phyloP scores from a whole-genome alignment of 2,329 filamentous ascomycete genomes.

The Calonectria pteridis region DNA sequence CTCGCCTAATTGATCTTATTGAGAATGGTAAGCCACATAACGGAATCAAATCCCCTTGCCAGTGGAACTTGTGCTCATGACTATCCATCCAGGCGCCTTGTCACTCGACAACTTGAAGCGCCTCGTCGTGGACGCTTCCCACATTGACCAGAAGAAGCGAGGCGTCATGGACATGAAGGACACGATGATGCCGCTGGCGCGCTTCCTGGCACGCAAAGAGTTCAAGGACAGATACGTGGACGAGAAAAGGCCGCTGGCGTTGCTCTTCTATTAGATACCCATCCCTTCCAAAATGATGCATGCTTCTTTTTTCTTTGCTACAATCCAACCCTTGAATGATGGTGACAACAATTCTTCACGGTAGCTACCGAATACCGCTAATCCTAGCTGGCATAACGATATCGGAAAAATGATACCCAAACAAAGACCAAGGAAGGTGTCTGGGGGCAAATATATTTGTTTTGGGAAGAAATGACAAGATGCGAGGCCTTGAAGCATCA shows the following conservation, averaged over 20 bases:
- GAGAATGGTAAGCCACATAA: slow-evolving; percentile 73
- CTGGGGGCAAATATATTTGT: no score
- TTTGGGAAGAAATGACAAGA: no score
- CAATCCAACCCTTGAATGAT: not conserved
- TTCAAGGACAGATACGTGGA: slow-evolving; percentile 78
- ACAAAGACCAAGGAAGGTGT: no score
- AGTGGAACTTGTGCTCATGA: not conserved
- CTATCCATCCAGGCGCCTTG: slow-evolving; percentile 68
- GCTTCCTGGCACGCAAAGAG: slow-evolving; percentile 77
- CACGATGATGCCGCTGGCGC: slow-evolving; percentile 82
- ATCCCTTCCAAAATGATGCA: slow-evolving; percentile 9
- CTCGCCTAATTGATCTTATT: slow-evolving; percentile 83
- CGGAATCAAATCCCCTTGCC: not conserved
- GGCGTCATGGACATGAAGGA: slow-evolving; percentile 97
- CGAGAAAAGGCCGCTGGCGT: slow-evolving; percentile 67
- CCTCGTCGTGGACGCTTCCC: slow-evolving; percentile 89
- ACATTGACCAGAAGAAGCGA: slow-evolving; percentile 95
- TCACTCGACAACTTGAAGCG: slow-evolving; percentile 79
- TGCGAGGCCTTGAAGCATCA: no score
- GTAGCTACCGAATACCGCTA: no score
- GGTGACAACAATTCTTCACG: no score
- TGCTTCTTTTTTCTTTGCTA: not conserved
- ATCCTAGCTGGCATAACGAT: no score
- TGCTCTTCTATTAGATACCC: slow-evolving; percentile 73
- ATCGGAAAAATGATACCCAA: no score